A percentile compares a stretch with the other conserved stretches of the same genome.
Evolutionary conservation across 345 rosid genomes (phyloP).

Genomic region (Capsella bursapastoris): DNA sequence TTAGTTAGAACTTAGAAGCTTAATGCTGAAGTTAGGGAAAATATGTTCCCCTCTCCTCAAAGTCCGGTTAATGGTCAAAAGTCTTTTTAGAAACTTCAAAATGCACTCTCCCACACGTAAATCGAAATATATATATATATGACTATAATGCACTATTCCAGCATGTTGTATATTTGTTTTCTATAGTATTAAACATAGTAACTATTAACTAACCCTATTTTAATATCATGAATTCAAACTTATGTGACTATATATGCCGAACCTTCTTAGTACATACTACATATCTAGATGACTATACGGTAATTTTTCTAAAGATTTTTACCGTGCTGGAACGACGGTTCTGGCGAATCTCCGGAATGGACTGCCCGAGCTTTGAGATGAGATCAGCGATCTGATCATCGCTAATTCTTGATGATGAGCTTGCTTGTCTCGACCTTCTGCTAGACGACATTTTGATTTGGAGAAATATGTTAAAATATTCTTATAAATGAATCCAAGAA

Average conservation of each 20-base stretch:
- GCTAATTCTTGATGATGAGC: conserved; percentile 69
- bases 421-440: conserved; percentile 88
- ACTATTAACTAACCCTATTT: conserved; percentile 3
- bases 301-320: neutral
- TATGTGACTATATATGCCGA: neutral
- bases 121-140: neutral
- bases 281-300: neutral
- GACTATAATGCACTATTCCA: conserved; percentile 35
- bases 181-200: conserved; percentile 5
- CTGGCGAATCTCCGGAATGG: conserved; percentile 88
- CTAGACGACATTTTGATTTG: conserved; percentile 76
- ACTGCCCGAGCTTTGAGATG: conserved; percentile 78
- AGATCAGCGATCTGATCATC: conserved; percentile 95
- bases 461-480: neutral
- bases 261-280: neutral
- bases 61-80: conserved; percentile 45
- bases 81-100: conserved; percentile 39
- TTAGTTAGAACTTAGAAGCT: conserved; percentile 22
- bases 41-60: conserved; percentile 45
- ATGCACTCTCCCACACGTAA: conserved; percentile 31
- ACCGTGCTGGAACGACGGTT: conserved; percentile 85
- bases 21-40: conserved; percentile 46
- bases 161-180: conserved; percentile 25
- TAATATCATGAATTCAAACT: conserved; percentile 18
- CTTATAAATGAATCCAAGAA: conserved; percentile 19